Evolutionary conservation across 805 yeast species (phyloP), one percentile per base, ranked within the genome.

Genomic region (Kuraishia borneana): DNA sequence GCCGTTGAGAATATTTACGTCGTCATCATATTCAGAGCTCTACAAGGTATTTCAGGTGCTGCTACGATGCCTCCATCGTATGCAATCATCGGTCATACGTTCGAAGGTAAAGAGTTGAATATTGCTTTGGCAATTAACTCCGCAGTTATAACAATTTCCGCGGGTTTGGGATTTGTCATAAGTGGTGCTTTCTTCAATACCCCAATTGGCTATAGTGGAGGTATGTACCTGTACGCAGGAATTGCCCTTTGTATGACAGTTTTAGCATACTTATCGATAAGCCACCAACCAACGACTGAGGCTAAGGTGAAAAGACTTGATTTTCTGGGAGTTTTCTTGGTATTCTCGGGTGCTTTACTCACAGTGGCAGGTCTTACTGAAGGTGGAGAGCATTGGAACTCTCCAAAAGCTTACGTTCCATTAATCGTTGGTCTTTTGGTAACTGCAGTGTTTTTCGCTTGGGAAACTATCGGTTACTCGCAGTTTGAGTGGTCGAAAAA

Each of bases 171-270:
- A 3, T 41, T 51, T 3, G 36, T 65, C 6, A 25, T 66, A 2
- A 71, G 72, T 21, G 72, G 73, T 33, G 71, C 67, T 0, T 67
- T 66, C 32, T 44, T 60, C 1, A 35, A 39, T 18, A 47, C 64
- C 1, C 26, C 36, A 5, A 45, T 61, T 33, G 71, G 69, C 1
- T 64, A 63, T 40, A 54, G 56, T 34, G 61, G 61, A 1, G 43
- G 58, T 9, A 60, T 58, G 39, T 66, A 52, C 36, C 51, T 63
- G 22, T 48, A 56, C 2, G 62, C 61, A 48, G 68, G 59, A 2
- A 26, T 50, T 3, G 36, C 53, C 5, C 25, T 47, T 6, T 8
- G 50, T 1, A 33, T 45, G 7, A 38, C 51, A 3, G 16, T 47
- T 3, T 36, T 48, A 10, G 37, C 54, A 0, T 49, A 47, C 32